These are phyloP conservation scores for Danielia oregonensis DNA, from an alignment of 805 yeast species.

Conservation along the genomic window DNA sequence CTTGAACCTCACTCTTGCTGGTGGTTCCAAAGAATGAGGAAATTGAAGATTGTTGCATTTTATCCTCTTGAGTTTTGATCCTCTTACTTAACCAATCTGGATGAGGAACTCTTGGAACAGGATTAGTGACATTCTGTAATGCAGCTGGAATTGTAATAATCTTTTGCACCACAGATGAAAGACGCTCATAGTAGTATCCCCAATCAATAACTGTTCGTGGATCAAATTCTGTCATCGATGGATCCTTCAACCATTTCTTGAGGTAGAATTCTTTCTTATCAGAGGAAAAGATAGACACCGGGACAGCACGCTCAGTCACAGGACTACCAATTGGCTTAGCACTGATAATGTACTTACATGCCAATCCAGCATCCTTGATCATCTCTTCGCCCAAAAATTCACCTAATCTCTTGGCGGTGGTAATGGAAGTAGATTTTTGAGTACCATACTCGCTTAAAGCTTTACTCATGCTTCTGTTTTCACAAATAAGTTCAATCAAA, in stretches of 20 bases:
- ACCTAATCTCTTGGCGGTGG: constrained; percentile 90
- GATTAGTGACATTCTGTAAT: constrained; percentile 78
- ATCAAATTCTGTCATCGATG: constrained; percentile 73
- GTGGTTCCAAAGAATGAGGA: constrained; percentile 52
- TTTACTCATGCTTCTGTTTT: constrained; percentile 92
- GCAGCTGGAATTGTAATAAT: constrained; percentile 98
- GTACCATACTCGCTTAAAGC: constrained; percentile 82
- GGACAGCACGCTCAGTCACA: constrained; percentile 93
- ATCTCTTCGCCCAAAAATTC: constrained; percentile 94
- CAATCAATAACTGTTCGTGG: constrained; percentile 90
- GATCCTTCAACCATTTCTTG: constrained; percentile 84
- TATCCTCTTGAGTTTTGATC: constrained; percentile 58
- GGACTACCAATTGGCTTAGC: constrained; percentile 81
- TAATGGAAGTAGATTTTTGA: constrained; percentile 92
- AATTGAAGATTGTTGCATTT: constrained; percentile 67
- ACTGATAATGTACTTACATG: constrained; percentile 90
- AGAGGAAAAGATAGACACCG: constrained; percentile 92
- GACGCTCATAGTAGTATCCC: constrained; percentile 85
- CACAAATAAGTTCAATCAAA: constrained; percentile 90
- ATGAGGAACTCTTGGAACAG: constrained; percentile 90
- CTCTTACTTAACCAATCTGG: constrained; percentile 87
- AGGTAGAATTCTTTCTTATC: constrained; percentile 76
- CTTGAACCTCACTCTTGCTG: constrained; percentile 34
- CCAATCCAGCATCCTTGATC: constrained; percentile 95
- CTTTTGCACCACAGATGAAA: constrained; percentile 90